A percentile compares a stretch with the other conserved stretches of the same genome.
phyloP scores from a whole-genome alignment of 176 grass and related monocot species.

The Secale cereale region DNA sequence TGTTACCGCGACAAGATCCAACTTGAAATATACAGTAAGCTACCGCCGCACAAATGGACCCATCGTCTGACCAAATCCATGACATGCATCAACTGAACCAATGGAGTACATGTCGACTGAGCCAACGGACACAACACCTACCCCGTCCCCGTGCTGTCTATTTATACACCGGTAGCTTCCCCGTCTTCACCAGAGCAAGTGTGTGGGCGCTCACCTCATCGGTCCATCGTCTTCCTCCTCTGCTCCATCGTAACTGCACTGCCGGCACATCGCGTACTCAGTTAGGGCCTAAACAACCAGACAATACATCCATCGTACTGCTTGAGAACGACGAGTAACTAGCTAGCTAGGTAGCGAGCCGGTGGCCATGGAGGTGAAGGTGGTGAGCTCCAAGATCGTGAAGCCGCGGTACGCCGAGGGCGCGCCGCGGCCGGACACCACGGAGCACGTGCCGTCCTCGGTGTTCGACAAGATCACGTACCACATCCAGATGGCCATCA shows the following conservation, averaged over 20 bases:
- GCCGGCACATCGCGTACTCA: too few relatives aligned
- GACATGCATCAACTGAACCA: too few relatives aligned
- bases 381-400: slow-evolving; percentile 47
- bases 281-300: background rate
- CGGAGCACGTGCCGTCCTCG: slow-evolving; percentile 35
- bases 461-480: slow-evolving; percentile 56
- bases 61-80: too few relatives aligned
- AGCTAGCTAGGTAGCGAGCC: background rate
- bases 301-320: background rate
- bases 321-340: too few relatives aligned
- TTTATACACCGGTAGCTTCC: background rate
- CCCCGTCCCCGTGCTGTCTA: background rate
- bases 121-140: background rate
- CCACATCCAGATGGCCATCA: slow-evolving; percentile 50
- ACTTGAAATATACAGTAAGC: too few relatives aligned
- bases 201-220: background rate
- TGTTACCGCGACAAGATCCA: too few relatives aligned
- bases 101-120: background rate
- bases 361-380: slow-evolving; percentile 51
- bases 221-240: background rate
- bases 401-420: slow-evolving; percentile 39
- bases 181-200: background rate
- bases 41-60: too few relatives aligned
- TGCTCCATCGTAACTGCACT: too few relatives aligned
- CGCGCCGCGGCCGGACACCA: background rate